Evolutionary conservation across 164 flowering plant genomes (phyloP).

Genomic region (Annona cherimola): DNA sequence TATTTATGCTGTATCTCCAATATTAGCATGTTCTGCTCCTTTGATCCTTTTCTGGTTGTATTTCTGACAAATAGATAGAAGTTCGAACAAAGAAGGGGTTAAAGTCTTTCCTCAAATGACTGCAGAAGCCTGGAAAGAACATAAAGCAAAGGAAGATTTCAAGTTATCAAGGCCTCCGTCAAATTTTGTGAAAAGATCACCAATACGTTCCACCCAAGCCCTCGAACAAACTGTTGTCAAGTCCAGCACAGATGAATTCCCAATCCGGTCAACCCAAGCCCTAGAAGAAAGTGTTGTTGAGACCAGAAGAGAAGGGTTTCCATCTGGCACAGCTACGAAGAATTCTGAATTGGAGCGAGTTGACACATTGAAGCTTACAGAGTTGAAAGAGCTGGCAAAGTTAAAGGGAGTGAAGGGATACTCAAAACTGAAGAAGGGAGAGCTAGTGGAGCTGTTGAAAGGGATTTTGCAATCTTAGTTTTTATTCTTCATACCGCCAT

Average conservation of each 20-base stretch:
- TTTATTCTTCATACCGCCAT: neutral
- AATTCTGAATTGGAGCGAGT: slow-evolving; percentile 13
- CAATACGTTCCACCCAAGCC: slow-evolving; percentile 32
- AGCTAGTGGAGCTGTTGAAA: slow-evolving; percentile 44
- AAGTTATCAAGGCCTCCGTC: slow-evolving; percentile 44
- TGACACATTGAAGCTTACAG: slow-evolving; percentile 47
- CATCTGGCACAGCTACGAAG: slow-evolving; percentile 1
- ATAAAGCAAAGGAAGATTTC: slow-evolving; percentile 9
- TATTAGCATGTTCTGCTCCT: neutral
- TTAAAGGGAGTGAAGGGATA: slow-evolving; percentile 59
- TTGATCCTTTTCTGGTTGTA: neutral
- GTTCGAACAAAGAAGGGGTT: slow-evolving; percentile 12
- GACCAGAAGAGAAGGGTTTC: slow-evolving; percentile 10
- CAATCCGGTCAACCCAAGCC: slow-evolving; percentile 31
- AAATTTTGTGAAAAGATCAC: slow-evolving; percentile 50
- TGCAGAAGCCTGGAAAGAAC: slow-evolving; percentile 19
- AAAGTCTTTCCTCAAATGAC: slow-evolving; percentile 11
- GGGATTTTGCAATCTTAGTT: slow-evolving; percentile 7
- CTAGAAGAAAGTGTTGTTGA: slow-evolving; percentile 18
- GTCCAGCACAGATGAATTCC: slow-evolving; percentile 18
- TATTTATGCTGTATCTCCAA: neutral
- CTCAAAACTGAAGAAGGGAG: slow-evolving; percentile 59
- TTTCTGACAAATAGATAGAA: slow-evolving; percentile 17
- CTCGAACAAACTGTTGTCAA: slow-evolving; percentile 19
- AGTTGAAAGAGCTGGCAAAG: slow-evolving; percentile 57